Evolutionary conservation across 2,329 filamentous ascomycete genomes (phyloP), one percentile per base, ranked within the genome.

Genomic region (Didymella lethalis): DNA sequence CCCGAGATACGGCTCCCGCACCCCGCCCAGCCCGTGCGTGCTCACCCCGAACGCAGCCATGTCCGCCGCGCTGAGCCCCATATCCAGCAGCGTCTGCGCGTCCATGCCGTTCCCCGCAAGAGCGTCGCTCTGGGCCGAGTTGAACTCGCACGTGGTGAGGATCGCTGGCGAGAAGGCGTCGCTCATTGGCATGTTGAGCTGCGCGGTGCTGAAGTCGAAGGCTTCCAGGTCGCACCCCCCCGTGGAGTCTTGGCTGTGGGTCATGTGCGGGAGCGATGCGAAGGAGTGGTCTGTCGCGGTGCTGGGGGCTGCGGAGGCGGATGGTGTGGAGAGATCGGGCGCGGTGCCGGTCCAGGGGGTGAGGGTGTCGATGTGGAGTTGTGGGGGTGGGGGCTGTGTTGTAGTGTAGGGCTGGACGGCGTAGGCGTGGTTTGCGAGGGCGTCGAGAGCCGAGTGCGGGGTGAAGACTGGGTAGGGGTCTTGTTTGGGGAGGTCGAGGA

Each of bases 131-230:
- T 48, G 34, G 10, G 45, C 52, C 2, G 45, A 28, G 18, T 64
- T 62, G 32, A 52, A 50, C 11, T 69, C 65, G 59, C 72, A 75
- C 2, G 58, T 49, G 0, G 59, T 54, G 12, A 75, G 63, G 43
- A 74, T 72, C 12, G 65, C 57, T 0, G 74, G 68, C 23, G 80
- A 77, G 50, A 80, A 78, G 12, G 72, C 71, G 43, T 63, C 65
- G 0, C 59, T 45, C 20, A 80, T 23, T 23, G 23, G 23, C 23
- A 23, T 73, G 52, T 74, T 72, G 54, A 81, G 78, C 38, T 77
- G 75, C 12, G 77, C 76, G 48, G 69, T 73, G 20, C 63, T 67
- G 68, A 81, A 80, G 62, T 80, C 77, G 61, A 79, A 77, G 12
- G 71, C 69, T 54, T 78, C 78, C 20, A 73, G 64, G 28, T 73